Conservation (phyloP, 2,329 filamentous ascomycete species). For the Botrytis cinerea region DNA sequence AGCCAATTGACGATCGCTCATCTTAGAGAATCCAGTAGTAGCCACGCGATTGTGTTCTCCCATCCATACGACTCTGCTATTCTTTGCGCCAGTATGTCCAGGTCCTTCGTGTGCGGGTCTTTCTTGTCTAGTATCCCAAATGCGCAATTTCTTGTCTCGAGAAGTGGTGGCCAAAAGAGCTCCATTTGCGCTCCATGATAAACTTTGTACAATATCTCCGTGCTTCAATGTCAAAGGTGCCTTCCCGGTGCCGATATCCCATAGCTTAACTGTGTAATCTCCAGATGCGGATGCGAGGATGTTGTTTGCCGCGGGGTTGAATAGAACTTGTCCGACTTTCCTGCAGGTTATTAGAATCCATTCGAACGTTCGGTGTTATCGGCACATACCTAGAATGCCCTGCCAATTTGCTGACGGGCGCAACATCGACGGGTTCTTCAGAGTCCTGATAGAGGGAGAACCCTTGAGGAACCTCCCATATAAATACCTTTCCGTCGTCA, state of each 20-base stretch:
- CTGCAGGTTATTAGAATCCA: constrained; percentile 51
- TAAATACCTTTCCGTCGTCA: constrained; percentile 94
- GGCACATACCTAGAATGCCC: constrained; percentile 77
- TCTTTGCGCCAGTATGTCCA: constrained; percentile 93
- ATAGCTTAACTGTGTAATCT: constrained; percentile 92
- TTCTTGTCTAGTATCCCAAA: constrained; percentile 97
- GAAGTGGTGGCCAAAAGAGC: constrained; percentile 87
- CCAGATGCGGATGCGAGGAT: constrained; percentile 93
- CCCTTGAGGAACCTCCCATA: constrained; percentile 90
- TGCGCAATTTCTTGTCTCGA: constrained; percentile 94
- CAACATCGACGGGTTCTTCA: constrained; percentile 80
- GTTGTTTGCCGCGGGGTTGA: constrained; percentile 95
- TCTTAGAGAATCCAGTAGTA: constrained; percentile 95
- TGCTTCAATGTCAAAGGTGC: constrained; percentile 77
- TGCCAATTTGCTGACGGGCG: constrained; percentile 76
- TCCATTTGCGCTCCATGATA: constrained; percentile 93
- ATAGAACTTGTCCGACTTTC: constrained; percentile 96
- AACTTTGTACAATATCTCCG: constrained; percentile 87
- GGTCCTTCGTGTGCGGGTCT: constrained; percentile 78
- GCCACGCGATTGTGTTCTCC: constrained; percentile 95
- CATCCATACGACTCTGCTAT: constrained; percentile 95
- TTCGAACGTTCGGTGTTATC: constrained; percentile 4
- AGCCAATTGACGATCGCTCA: constrained; percentile 96
- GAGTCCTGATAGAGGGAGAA: constrained; percentile 84
- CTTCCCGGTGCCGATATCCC: constrained; percentile 84